Evolutionary conservation across 352 stramenopile species (phyloP).

Genomic region (Phytophthora foliorum): DNA sequence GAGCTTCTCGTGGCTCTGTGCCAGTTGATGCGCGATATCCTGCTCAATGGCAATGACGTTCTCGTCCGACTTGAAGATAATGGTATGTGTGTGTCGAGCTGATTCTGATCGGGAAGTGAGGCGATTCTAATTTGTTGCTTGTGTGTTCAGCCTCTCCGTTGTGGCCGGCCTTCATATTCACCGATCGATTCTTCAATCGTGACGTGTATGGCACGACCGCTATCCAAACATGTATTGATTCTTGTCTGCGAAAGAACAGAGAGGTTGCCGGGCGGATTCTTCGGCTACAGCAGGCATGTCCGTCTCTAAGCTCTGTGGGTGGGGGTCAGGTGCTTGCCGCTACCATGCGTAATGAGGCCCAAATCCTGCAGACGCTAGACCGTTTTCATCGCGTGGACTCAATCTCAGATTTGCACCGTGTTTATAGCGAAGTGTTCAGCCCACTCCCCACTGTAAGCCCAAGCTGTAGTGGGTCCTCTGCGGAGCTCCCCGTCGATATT

Average conservation of each 20-base stretch:
- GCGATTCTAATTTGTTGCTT: slow-evolving; percentile 14
- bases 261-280: slow-evolving; percentile 77
- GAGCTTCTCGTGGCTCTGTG: slow-evolving; percentile 75
- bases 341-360: slow-evolving; percentile 76
- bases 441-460: slow-evolving; percentile 46
- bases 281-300: slow-evolving; percentile 69
- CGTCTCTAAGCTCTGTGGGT: slow-evolving; percentile 34
- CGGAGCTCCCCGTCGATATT: slow-evolving; percentile 74
- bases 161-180: slow-evolving; percentile 82
- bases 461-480: slow-evolving; percentile 19
- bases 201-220: slow-evolving; percentile 50
- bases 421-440: slow-evolving; percentile 82
- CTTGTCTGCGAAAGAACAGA: slow-evolving; percentile 56
- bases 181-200: slow-evolving; percentile 76
- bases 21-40: slow-evolving; percentile 76
- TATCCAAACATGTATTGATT: slow-evolving; percentile 64
- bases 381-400: slow-evolving; percentile 84
- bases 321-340: slow-evolving; percentile 41
- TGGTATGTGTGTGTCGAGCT: slow-evolving; percentile 47
- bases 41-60: slow-evolving; percentile 76
- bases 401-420: slow-evolving; percentile 70
- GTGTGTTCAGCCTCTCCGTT: slow-evolving; percentile 56
- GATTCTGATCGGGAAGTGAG: neutral
- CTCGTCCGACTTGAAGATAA: slow-evolving; percentile 87
- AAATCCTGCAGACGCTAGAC: slow-evolving; percentile 82